phyloP scores from a whole-genome alignment of 75 land plant genomes.

The Picea sitchensis region DNA sequence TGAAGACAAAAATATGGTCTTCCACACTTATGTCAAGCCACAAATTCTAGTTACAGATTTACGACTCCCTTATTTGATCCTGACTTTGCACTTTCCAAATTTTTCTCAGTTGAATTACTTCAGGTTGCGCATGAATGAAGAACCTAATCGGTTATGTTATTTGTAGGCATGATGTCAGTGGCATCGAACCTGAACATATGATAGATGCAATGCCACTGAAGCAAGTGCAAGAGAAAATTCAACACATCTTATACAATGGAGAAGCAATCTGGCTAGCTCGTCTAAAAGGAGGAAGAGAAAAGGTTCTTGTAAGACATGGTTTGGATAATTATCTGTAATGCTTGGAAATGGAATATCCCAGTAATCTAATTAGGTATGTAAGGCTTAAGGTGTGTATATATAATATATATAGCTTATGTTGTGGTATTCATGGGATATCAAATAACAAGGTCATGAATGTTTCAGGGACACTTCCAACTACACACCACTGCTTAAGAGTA shows the following conservation, averaged over 20 bases:
- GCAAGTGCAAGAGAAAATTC: conserved; percentile 41
- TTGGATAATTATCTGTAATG: conserved; percentile 67
- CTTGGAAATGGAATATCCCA: conserved; percentile 63
- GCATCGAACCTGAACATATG: too few relatives aligned
- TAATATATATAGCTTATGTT: too few relatives aligned
- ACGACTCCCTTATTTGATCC: too few relatives aligned
- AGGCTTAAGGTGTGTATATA: neutral
- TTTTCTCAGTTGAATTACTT: too few relatives aligned
- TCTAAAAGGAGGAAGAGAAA: conserved; percentile 31
- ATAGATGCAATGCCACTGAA: conserved; percentile 65
- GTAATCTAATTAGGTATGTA: conserved; percentile 45
- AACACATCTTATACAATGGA: conserved; percentile 51
- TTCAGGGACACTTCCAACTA: conserved; percentile 87
- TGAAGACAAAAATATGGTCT: conserved; percentile 66
- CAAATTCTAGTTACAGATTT: conserved; percentile 51
- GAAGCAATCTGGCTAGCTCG: conserved; percentile 28
- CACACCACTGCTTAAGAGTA: conserved; percentile 80
- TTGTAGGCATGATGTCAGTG: too few relatives aligned
- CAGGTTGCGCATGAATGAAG: too few relatives aligned
- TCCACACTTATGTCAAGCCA: conserved; percentile 72
- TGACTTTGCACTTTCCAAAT: too few relatives aligned
- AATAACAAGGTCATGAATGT: neutral
- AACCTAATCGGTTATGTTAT: conserved; percentile 15
- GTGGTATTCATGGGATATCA: neutral
- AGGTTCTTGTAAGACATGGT: conserved; percentile 73